Evolutionary conservation across 108 stramenopile genomes (phyloP), one percentile per base, ranked within the genome.

Genomic region (Aureococcus anophagefferens): DNA sequence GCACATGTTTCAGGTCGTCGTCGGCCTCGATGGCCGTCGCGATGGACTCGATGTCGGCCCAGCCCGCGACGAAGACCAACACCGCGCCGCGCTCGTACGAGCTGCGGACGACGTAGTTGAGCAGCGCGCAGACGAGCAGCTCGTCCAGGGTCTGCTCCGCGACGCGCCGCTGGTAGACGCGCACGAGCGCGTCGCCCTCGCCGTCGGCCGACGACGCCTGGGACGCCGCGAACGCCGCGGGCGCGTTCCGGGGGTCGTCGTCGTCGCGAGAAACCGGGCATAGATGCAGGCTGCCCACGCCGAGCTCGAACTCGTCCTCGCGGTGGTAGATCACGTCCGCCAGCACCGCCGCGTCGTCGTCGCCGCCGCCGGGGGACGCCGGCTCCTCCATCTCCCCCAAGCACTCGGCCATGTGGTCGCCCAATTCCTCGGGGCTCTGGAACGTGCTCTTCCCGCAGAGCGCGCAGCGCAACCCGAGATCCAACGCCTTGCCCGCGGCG

Each of bases 61-160:
- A 91, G 13, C 96, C 96, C 0, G 94, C 88, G 69, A 98, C 76
- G 74, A 97, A 97, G 5, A 97, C 87, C 59, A 97, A 74, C 35
- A 97, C 83, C 4, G 93, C 91, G 31, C 92, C 93, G 63, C 84
- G 84, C 29, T 83, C 85, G 32, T 86, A 81, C 3, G 85, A 86
- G 33, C 77, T 78, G 66, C 84, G 77, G 70, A 70, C 65, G 32
- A 91, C 81, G 65, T 86, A 88, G 30, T 75, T 74, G 36, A 89
- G 66, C 5, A 87, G 70, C 37, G 82, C 84, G 65, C 88, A 65
- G 33, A 86, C 51, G 30, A 90, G 77, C 17, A 76, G 78, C 36
- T 78, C 80, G 65, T 90, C 87, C 21, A 88, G 76, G 46, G 83
- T 76, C 40, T 88, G 87, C 51, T 90, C 90, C 74, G 88, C 85